phyloP scores from a whole-genome alignment of 2,329 filamentous ascomycete genomes.

The Aspergillus brunneoviolaceus region DNA sequence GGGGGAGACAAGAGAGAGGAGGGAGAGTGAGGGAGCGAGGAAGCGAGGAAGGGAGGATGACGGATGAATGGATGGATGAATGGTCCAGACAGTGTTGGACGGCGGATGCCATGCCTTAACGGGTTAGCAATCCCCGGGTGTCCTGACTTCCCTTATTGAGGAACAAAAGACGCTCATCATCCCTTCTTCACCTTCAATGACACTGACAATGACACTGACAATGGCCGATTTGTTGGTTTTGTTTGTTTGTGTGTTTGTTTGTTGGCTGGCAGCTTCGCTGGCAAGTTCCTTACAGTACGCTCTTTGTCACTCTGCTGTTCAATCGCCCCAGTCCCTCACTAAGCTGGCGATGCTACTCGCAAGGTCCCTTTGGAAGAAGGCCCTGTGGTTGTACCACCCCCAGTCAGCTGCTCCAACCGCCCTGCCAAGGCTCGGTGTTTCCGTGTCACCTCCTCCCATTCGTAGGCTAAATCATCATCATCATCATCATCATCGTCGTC shows the following conservation, averaged over 20 bases:
- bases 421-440: slow-evolving; percentile 84
- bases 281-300: background rate
- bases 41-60: background rate
- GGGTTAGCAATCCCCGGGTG: slow-evolving; percentile 16
- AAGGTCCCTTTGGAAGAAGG: slow-evolving; percentile 18
- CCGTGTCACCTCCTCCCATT: slow-evolving; percentile 88
- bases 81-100: slow-evolving; percentile 20
- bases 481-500: slow-evolving; percentile 38
- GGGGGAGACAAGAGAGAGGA: background rate
- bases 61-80: slow-evolving; percentile 13
- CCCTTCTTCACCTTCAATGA: background rate
- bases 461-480: slow-evolving; percentile 48
- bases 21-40: background rate
- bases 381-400: slow-evolving; percentile 20
- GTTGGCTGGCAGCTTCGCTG: background rate
- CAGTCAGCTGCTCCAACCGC: slow-evolving; percentile 50
- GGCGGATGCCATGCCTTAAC: slow-evolving; percentile 16
- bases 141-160: slow-evolving; percentile 10
- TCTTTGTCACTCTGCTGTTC: background rate
- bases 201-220: background rate
- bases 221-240: too few relatives aligned
- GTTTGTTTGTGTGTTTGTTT: background rate
- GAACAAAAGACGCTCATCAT: slow-evolving; percentile 4
- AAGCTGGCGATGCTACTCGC: slow-evolving; percentile 18
- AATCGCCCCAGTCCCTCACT: background rate